These are phyloP conservation scores for Inga oerstediana DNA, from an alignment of 306 rosid species.

Conservation along the genomic window DNA sequence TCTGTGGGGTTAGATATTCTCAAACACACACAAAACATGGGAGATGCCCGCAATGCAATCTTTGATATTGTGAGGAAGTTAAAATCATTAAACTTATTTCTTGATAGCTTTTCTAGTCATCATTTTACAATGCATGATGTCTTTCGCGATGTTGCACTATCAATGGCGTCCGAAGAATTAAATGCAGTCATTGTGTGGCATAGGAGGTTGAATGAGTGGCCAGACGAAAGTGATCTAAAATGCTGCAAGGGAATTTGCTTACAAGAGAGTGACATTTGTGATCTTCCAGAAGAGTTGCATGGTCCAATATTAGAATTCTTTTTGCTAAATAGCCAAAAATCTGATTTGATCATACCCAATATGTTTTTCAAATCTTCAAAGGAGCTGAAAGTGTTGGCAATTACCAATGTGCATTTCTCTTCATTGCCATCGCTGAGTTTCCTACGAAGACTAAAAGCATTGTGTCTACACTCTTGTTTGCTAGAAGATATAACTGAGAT, in stretches of 20 bases:
- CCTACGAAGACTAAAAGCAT: no score
- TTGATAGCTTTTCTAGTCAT: neutral
- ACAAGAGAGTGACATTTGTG: neutral
- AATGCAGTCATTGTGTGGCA: neutral
- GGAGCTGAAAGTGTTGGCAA: neutral
- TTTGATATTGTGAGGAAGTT: neutral
- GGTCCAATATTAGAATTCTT: neutral
- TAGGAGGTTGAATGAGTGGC: neutral
- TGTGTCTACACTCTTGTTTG: neutral
- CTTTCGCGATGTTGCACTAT: neutral
- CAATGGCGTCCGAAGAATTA: neutral
- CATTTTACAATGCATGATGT: neutral
- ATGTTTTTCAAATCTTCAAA: neutral
- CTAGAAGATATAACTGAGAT: no score
- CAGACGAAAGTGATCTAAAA: neutral
- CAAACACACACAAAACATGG: neutral
- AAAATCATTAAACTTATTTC: neutral
- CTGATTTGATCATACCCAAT: neutral
- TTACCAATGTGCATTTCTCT: neutral
- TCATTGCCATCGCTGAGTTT: neutral
- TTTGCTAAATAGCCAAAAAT: fast-evolving
- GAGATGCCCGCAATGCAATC: neutral
- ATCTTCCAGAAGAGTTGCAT: neutral
- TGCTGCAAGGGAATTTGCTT: neutral
- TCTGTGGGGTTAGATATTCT: neutral